Conservation (phyloP, 1,284 basidiomycete species). For the Boletus sp. region DNA sequence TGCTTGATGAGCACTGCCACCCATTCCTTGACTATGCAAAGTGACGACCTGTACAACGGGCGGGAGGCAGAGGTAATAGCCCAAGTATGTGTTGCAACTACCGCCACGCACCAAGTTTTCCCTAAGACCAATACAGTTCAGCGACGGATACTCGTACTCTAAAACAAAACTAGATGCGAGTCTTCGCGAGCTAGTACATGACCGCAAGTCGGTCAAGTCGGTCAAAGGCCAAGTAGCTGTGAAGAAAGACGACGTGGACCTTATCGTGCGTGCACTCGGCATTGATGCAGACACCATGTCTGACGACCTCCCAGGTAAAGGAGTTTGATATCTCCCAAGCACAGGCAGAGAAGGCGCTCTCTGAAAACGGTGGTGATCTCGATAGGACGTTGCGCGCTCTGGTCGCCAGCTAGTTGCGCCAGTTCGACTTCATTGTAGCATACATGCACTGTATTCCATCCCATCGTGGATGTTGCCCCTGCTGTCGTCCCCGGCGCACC, state of each 20-base stretch:
- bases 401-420: constrained; percentile 19
- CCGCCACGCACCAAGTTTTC: not conserved
- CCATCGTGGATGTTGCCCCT: too few relatives aligned
- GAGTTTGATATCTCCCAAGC: constrained; percentile 45
- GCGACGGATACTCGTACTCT: constrained; percentile 47
- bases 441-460: not conserved
- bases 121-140: constrained; percentile 35
- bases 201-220: constrained; percentile 29
- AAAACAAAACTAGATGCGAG: constrained; percentile 51
- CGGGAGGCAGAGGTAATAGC: constrained; percentile 31
- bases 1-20: constrained; percentile 24
- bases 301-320: constrained; percentile 35
- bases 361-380: constrained; percentile 31
- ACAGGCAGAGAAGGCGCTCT: constrained; percentile 45
- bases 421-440: not conserved
- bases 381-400: constrained; percentile 26
- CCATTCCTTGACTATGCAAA: constrained; percentile 19
- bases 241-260: constrained; percentile 48
- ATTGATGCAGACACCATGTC: not conserved
- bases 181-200: constrained; percentile 29
- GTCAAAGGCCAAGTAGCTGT: constrained; percentile 28
- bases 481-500: too few relatives aligned
- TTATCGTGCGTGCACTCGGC: constrained; percentile 38
- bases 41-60: constrained; percentile 27
- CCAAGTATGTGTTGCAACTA: constrained; percentile 18